Evolutionary conservation across 108 stramenopile species (phyloP), one percentile per base, ranked within the genome.

Genomic region (Discostella stelligeroides): DNA sequence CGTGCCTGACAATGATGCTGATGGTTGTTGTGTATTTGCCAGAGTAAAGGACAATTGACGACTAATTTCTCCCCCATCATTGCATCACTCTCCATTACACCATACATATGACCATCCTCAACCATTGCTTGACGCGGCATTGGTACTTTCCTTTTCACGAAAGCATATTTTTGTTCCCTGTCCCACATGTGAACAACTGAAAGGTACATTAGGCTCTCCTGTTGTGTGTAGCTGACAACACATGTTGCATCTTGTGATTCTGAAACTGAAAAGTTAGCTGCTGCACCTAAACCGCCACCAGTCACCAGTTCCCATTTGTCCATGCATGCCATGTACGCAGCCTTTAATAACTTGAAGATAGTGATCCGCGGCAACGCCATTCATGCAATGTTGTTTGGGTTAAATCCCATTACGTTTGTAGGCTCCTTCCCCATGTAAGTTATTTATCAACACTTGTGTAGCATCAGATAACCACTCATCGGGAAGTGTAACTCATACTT

Each of bases 141-240:
- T 7, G 24, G 15, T 2, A 15, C 53, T 7, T 53, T 53, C 1
- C 11, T 11, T 11, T 20, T 7, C 11, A 53, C 51, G 24, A 53
- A 53, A 53, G 51, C 25, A 27, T 27, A 54, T 27, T 10, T 27
- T 14, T 54, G 27, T 2, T 28, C 27, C 25, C 27, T 54, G 27
- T 54, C 53, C 53, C 53, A 54, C 25, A 54, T 54, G 27, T 54
- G 53, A 54, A 27, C 27, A 21, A 54, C 24, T 14, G 53, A 54
- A 27, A 54, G 53, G 27, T 54, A 54, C 7, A 54, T 54, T 14
- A 54, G 27, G 27, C 8, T 27, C 53, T n/a, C n/a, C n/a, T n/a
- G n/a, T n/a, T n/a, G n/a, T n/a, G n/a, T n/a, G n/a, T n/a, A n/a
- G n/a, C n/a, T 54, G 53, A 4, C 53, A 8, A 54, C 53, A 27